These are phyloP conservation scores for Fusarium sp. DNA, from an alignment of 2,329 filamentous ascomycete species.

Conservation along the genomic window DNA sequence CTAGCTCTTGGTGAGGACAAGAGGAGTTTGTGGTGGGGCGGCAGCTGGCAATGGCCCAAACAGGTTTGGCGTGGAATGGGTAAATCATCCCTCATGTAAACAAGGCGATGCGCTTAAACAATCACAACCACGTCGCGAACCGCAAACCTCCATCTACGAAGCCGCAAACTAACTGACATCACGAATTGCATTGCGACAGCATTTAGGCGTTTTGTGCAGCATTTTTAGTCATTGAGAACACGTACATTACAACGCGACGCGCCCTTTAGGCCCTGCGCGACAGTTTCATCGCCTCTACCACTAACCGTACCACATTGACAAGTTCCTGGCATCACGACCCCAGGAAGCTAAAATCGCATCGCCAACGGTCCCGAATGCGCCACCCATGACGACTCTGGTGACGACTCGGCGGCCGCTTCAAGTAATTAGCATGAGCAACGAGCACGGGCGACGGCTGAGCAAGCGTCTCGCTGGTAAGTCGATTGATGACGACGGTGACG, in stretches of 20 bases:
- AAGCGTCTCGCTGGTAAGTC: slow-evolving; percentile 72
- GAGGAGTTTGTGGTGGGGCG: slow-evolving; percentile 32
- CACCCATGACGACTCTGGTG: slow-evolving; percentile 78
- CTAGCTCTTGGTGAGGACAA: neutral
- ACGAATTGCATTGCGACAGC: slow-evolving; percentile 21
- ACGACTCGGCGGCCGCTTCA: slow-evolving; percentile 72
- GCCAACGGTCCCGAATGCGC: slow-evolving; percentile 49
- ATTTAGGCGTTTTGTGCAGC: neutral
- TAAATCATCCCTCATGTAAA: slow-evolving; percentile 46
- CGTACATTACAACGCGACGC: slow-evolving; percentile 37
- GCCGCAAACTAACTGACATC: slow-evolving; percentile 24
- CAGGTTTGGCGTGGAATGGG: slow-evolving; percentile 33
- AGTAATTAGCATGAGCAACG: slow-evolving; percentile 76
- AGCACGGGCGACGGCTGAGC: slow-evolving; percentile 70
- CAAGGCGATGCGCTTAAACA: slow-evolving; percentile 44
- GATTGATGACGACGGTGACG: slow-evolving; percentile 17
- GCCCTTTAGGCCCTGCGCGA: slow-evolving; percentile 24
- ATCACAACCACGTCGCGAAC: slow-evolving; percentile 44
- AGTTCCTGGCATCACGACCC: slow-evolving; percentile 32
- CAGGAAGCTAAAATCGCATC: slow-evolving; percentile 25
- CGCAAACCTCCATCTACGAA: slow-evolving; percentile 32
- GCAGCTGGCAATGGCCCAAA: slow-evolving; percentile 7
- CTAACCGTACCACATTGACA: slow-evolving; percentile 13
- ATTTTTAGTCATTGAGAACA: neutral
- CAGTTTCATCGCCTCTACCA: slow-evolving; percentile 20